Conservation (phyloP, 495 filamentous ascomycete genomes). For the Neurospora sp. region DNA sequence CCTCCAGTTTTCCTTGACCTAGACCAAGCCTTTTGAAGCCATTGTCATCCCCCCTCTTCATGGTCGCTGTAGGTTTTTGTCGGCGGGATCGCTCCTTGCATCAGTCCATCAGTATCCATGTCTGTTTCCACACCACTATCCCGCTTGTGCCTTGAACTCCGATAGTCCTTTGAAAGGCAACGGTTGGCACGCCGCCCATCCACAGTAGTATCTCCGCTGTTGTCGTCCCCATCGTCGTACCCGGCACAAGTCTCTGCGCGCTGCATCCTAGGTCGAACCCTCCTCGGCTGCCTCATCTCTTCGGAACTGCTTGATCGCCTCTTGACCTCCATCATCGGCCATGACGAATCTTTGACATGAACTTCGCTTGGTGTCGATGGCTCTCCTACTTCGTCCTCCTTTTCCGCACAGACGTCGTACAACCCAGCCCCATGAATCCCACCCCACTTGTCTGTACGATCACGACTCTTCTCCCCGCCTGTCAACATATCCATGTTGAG, state of each 20-base stretch:
- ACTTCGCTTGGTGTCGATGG: background rate
- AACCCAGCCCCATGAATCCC: background rate
- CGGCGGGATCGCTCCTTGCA: background rate
- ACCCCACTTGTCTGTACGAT: background rate
- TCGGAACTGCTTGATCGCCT: background rate
- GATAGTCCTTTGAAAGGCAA: background rate
- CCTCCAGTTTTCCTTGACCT: background rate
- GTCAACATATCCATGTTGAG: slow-evolving; percentile 4
- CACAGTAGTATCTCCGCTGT: background rate
- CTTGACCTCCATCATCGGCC: background rate
- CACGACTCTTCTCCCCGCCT: background rate
- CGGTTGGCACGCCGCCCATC: background rate
- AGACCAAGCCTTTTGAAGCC: background rate
- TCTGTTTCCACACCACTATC: background rate
- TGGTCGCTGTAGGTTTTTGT: background rate
- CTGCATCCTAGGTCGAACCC: background rate
- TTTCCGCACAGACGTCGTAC: background rate
- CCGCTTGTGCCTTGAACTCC: background rate
- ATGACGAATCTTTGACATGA: background rate
- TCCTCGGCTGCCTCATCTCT: background rate
- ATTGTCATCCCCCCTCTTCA: background rate
- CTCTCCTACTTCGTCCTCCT: background rate
- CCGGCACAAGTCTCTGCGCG: background rate
- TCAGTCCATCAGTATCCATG: background rate
- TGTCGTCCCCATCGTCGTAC: background rate